Conservation (phyloP, 2,329 filamentous ascomycete genomes). For the Fusarium pseudoanthophilum region DNA sequence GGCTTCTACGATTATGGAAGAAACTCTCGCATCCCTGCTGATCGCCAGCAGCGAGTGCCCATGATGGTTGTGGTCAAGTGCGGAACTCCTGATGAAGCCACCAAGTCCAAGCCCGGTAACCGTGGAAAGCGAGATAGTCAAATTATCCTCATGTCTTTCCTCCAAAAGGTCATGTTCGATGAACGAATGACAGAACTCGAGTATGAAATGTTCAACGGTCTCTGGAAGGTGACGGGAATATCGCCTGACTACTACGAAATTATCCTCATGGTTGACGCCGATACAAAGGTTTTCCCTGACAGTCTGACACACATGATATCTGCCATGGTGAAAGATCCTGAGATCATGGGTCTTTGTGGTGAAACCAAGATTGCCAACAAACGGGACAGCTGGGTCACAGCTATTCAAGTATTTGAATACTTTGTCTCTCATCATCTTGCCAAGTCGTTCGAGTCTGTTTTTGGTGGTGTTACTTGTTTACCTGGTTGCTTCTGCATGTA, state of each 20-base stretch:
- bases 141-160: slow-evolving; percentile 98
- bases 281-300: slow-evolving; percentile 99
- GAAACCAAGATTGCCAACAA: slow-evolving; percentile 99
- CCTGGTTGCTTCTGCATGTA: slow-evolving; percentile 99
- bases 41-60: slow-evolving; percentile 95
- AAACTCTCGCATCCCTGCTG: slow-evolving; percentile 79
- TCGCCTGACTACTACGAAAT: slow-evolving; percentile 98
- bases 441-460: slow-evolving; percentile 98
- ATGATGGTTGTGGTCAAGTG: slow-evolving; percentile 98
- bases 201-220: slow-evolving; percentile 99
- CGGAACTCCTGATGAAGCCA: slow-evolving; percentile 87
- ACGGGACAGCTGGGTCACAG: slow-evolving; percentile 90
- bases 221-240: slow-evolving; percentile 99
- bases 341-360: slow-evolving; percentile 98
- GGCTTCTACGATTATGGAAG: slow-evolving; percentile 98
- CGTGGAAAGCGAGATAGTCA: slow-evolving; percentile 98
- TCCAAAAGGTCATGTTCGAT: slow-evolving; percentile 99
- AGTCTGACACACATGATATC: slow-evolving; percentile 98
- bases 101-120: slow-evolving; percentile 90
- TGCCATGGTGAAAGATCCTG: slow-evolving; percentile 98
- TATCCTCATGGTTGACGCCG: slow-evolving; percentile 98
- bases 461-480: slow-evolving; percentile 98
- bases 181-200: slow-evolving; percentile 99
- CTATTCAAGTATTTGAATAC: slow-evolving; percentile 99
- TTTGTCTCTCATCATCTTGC: slow-evolving; percentile 98